A percentile compares a stretch with the other conserved stretches of the same genome.
phyloP scores from a whole-genome alignment of 208 protist species.

The Leishmania tropica region DNA sequence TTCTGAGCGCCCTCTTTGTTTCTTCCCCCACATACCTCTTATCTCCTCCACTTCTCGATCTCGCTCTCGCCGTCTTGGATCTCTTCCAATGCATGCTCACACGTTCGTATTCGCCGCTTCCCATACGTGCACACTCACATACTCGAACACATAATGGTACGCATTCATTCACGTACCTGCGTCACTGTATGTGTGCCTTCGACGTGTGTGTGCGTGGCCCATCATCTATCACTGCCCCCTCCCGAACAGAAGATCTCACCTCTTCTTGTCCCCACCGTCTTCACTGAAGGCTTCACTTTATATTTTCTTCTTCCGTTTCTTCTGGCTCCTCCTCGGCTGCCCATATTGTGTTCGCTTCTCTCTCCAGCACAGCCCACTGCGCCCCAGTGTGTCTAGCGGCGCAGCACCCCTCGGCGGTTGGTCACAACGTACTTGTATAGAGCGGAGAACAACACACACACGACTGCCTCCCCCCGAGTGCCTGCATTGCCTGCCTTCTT shows the following conservation, averaged over 20 bases:
- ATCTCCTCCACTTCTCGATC: neutral
- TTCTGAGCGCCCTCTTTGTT: too few species aligned
- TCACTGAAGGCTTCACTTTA: neutral
- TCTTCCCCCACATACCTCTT: neutral
- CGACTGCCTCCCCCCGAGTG: too few species aligned
- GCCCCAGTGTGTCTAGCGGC: neutral
- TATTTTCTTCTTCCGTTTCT: conserved; percentile 1
- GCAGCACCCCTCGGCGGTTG: neutral
- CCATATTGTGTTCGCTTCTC: neutral
- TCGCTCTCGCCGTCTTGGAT: neutral
- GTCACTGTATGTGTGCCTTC: neutral
- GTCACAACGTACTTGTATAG: neutral
- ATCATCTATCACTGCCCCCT: neutral
- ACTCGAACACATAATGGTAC: neutral
- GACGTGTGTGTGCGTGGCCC: neutral
- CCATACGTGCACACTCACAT: neutral
- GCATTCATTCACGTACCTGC: neutral
- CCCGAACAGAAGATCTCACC: neutral
- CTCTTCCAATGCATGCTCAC: neutral
- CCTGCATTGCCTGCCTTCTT: neutral
- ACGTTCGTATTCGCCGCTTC: neutral
- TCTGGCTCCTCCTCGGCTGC: neutral
- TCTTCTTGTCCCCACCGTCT: too few species aligned
- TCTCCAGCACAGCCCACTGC: neutral
- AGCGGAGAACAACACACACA: neutral